Evolutionary conservation across 164 flowering plant genomes (phyloP), one percentile per base, ranked within the genome.

Genomic region (Tetrastigma voinierianum): DNA sequence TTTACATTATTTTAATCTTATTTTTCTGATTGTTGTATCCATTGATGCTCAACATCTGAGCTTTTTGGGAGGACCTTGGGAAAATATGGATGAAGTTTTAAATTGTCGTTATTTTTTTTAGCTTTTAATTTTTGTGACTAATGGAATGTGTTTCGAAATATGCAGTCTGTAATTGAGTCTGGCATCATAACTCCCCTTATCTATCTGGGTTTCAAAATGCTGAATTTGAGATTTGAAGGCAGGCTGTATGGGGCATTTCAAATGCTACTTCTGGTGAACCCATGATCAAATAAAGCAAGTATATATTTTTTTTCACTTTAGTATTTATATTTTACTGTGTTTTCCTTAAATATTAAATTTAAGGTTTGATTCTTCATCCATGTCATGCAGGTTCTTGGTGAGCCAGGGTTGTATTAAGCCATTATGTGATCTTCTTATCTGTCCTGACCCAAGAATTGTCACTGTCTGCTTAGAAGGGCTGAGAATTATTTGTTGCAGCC

Each of bases 181-280:
- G 81, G 80, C 62, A 72, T 84, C 16, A n/a, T 80, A 58, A 63
- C 56, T 13, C 87, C n/a, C n/a, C 83, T 84, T 23, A 66, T 82
- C 46, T 57, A 68, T 10, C 70, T 84, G n/a, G 6, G 62, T 85
- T 84, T 67, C 77, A 70, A 71, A 80, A 20, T 76, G n/a, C n/a
- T n/a, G 89, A 85, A 67, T 85, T 85, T 69, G 89, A 85, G 68
- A 79, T 82, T 21, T 82, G 82, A 79, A 85, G 82, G 68, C 86
- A 82, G n/a, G 88, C 88, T 74, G 88, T 85, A 17, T 83, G 89
- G 86, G 86, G 86, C 21, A 78, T 83, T 63, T 85, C 85, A 65
- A 85, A 83, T 76, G 85, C 84, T 54, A 79, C 86, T 15, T 82
- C 85, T 74, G 85, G 89, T 69, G 89, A 57, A 72, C 72, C 23